phyloP scores from a whole-genome alignment of 2,329 filamentous ascomycete species.

The Alternaria tenuissima region DNA sequence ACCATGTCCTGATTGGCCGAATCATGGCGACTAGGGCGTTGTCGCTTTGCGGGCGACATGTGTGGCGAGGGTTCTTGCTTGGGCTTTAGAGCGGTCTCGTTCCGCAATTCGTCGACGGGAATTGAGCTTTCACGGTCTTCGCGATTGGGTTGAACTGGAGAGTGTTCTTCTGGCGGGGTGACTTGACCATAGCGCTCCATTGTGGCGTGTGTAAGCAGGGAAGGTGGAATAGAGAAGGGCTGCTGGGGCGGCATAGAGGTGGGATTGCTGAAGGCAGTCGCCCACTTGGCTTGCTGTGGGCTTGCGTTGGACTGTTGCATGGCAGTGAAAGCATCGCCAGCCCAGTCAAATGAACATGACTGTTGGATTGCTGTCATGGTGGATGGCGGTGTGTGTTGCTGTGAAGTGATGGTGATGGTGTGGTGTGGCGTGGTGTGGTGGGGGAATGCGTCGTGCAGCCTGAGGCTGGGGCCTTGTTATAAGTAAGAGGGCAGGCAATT shows the following conservation, averaged over 20 bases:
- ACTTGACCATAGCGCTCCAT: conserved; percentile 47
- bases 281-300: conserved; percentile 34
- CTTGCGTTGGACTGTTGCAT: conserved; percentile 26
- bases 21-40: conserved; percentile 34
- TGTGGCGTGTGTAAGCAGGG: conserved; percentile 36
- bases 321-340: conserved; percentile 38
- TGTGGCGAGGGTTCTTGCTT: conserved; percentile 16
- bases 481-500: neutral
- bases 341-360: conserved; percentile 35
- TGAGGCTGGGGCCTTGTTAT: neutral
- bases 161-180: conserved; percentile 48
- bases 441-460: neutral
- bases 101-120: conserved; percentile 39
- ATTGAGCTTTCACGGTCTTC: conserved; percentile 34
- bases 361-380: conserved; percentile 34
- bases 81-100: conserved; percentile 38
- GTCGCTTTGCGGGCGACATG: conserved; percentile 33
- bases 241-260: conserved; percentile 12
- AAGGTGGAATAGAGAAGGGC: conserved; percentile 40
- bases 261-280: conserved; percentile 22
- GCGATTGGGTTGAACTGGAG: conserved; percentile 29
- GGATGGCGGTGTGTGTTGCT: conserved; percentile 1
- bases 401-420: neutral
- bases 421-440: neutral
- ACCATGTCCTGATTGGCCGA: conserved; percentile 17